These are phyloP conservation scores for Nepenthes gracilis DNA, from an alignment of 148 eudicot species.

Conservation along the genomic window DNA sequence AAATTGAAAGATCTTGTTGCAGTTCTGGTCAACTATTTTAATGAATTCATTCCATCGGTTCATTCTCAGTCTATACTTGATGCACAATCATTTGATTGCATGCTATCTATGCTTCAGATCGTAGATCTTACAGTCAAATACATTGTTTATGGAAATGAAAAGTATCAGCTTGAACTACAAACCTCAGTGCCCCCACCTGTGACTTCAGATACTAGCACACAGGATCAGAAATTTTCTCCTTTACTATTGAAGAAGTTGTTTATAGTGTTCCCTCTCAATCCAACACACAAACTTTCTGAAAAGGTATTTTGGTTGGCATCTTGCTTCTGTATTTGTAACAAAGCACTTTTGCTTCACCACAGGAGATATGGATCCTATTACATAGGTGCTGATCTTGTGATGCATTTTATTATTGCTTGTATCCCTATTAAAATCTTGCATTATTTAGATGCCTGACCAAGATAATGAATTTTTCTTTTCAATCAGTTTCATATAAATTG, in stretches of 20 bases:
- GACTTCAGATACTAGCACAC: slow-evolving; percentile 10
- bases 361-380: too few relatives aligned
- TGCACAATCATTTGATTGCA: slow-evolving; percentile 66
- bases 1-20: slow-evolving; percentile 60
- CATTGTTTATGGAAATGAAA: slow-evolving; percentile 28
- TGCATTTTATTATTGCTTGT: too few relatives aligned
- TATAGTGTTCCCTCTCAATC: slow-evolving; percentile 58
- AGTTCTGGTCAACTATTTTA: slow-evolving; percentile 56
- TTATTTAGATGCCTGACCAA: too few relatives aligned
- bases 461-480: too few relatives aligned
- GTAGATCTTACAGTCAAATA: slow-evolving; percentile 51
- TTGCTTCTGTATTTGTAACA: not conserved
- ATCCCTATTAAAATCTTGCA: too few relatives aligned
- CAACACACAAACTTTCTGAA: slow-evolving; percentile 37
- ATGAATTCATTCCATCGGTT: slow-evolving; percentile 42
- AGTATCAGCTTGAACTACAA: slow-evolving; percentile 18
- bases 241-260: slow-evolving; percentile 52
- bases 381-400: not conserved
- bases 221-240: slow-evolving; percentile 23
- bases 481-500: too few relatives aligned
- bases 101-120: slow-evolving; percentile 69
- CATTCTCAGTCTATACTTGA: slow-evolving; percentile 42
- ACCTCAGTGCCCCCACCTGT: slow-evolving; percentile 19
- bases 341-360: not conserved
- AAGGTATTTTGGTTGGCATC: slow-evolving; percentile 36